A percentile compares a stretch with the other conserved stretches of the same genome.
These are phyloP conservation scores for Lentinus brumalis DNA, from an alignment of 768 basidiomycete genomes.

Conservation along the genomic window DNA sequence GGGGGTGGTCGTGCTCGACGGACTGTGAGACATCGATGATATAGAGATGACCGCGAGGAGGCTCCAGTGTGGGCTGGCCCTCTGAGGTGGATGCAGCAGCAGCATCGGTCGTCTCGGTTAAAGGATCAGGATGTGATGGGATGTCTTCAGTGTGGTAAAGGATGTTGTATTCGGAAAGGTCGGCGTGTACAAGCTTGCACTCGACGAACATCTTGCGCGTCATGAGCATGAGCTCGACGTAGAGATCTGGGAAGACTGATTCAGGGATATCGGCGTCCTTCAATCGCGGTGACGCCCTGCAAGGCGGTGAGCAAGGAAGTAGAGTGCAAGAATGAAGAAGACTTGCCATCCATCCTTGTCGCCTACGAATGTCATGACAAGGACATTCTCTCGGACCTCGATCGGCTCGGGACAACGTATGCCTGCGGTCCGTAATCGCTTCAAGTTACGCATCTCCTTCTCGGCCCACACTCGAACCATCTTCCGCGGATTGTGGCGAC, in stretches of 20 bases:
- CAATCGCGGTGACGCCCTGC: conserved; percentile 88
- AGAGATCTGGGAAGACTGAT: conserved; percentile 58
- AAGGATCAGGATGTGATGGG: not conserved
- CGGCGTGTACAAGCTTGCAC: conserved; percentile 96
- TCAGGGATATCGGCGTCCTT: conserved; percentile 79
- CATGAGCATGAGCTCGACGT: conserved; percentile 76
- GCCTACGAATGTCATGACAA: conserved; percentile 94
- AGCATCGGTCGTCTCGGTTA: not conserved
- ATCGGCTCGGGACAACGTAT: conserved; percentile 86
- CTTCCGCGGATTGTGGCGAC: conserved; percentile 90
- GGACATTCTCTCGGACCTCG: conserved; percentile 94
- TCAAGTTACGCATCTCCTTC: conserved; percentile 97
- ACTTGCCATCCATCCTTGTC: conserved; percentile 78
- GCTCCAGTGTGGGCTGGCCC: not conserved
- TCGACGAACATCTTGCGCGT: conserved; percentile 84
- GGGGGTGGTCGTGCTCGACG: conserved; percentile 97
- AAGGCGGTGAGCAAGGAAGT: conserved; percentile 2
- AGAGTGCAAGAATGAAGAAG: conserved; percentile 1
- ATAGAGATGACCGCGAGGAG: conserved; percentile 60
- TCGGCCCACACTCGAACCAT: conserved; percentile 99
- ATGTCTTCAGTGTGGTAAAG: conserved; percentile 65
- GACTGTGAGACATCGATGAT: conserved; percentile 99
- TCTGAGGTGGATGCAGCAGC: not conserved
- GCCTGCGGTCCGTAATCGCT: conserved; percentile 79
- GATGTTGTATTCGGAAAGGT: conserved; percentile 98